Evolutionary conservation across 2,329 filamentous ascomycete species (phyloP).

Genomic region (Nannizziopsis barbatae): DNA sequence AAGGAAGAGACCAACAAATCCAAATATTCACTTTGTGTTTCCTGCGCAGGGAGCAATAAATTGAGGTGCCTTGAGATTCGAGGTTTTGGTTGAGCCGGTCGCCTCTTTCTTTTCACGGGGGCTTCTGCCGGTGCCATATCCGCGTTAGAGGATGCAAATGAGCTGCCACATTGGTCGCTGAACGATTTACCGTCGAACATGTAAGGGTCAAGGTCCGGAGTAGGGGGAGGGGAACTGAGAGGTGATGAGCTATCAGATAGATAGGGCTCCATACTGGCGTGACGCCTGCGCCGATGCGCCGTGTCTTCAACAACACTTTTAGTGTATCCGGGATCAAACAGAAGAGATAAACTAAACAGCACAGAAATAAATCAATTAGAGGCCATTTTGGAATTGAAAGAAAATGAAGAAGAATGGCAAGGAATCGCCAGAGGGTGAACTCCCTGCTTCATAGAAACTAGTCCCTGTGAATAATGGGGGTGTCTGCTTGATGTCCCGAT

Average conservation of each 20-base stretch:
- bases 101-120: slow-evolving; percentile 61
- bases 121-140: slow-evolving; percentile 46
- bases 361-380: no score
- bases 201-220: slow-evolving; percentile 31
- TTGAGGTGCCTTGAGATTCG: slow-evolving; percentile 77
- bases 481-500: no score
- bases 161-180: slow-evolving; percentile 27
- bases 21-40: slow-evolving; percentile 51
- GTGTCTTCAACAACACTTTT: no score
- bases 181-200: slow-evolving; percentile 38
- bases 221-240: slow-evolving; percentile 34
- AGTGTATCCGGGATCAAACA: no score
- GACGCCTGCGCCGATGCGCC: background rate
- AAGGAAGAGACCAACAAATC: slow-evolving; percentile 62
- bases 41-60: slow-evolving; percentile 37
- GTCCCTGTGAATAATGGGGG: no score
- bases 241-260: slow-evolving; percentile 31
- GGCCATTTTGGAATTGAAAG: no score
- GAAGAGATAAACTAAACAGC: no score
- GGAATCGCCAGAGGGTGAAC: no score
- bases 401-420: no score
- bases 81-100: slow-evolving; percentile 51
- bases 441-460: no score
- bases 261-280: background rate
- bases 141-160: slow-evolving; percentile 24